Evolutionary conservation across 192 early-diverging fungal genomes (phyloP), one percentile per base, ranked within the genome.

Genomic region (Chytriomyces confervae): DNA sequence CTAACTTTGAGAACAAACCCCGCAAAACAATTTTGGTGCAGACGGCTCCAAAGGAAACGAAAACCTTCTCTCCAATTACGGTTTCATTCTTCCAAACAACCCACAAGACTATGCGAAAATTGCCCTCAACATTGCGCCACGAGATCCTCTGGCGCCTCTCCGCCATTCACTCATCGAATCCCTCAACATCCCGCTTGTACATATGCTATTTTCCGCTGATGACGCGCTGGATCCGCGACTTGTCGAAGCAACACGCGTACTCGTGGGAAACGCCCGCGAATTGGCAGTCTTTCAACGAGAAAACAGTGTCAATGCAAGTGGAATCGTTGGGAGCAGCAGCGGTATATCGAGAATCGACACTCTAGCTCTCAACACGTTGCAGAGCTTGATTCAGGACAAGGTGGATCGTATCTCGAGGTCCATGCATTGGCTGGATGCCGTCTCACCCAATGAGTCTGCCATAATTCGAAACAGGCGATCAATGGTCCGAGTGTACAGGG

Each of bases 11-110:
- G 2, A 36, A 0, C 0, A 36, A 11, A 29, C 1, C 62, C 62
- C n/a, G 29, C 0, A 63, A 63, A 27, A 18, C 0, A n/a, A n/a
- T n/a, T n/a, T n/a, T n/a, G 1, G 2, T 47, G 5, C 46, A 70
- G 69, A 87, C 57, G 86, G 86, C 0, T 81, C 83, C 13, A 87
- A 87, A 72, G 86, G 86, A 60, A 87, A 87, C 66, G 86, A 86
- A 78, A 87, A 87, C 71, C 73, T 87, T 2, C 80, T 87, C 8
- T 77, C 75, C 23, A 87, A 87, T 69, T 87, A 87, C 75, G 86
- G 86, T 2, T 87, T 87, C 76, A 82, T 85, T 5, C 78, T 87
- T n/a, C 68, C 69, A n/a, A 53, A 51, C 6, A 87, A 87, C 69
- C 84, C 82, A 8, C 84, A 85, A 78, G 84, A 87, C 76, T 87